Evolutionary conservation across 169 alveolate species (phyloP).

Genomic region (Eimeria maxima): DNA sequence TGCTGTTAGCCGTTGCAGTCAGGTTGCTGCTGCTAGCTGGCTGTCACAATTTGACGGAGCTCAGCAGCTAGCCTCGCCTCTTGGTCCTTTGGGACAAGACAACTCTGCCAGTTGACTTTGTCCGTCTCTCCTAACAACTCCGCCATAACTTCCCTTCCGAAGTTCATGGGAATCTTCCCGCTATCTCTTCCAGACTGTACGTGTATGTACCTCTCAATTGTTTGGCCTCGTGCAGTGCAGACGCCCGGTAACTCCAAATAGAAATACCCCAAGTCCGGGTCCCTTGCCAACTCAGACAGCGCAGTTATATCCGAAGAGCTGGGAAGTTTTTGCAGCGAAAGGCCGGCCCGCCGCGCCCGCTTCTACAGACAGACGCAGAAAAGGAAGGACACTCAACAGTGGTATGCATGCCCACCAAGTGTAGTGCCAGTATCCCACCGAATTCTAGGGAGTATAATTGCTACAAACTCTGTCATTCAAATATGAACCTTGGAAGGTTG

Average conservation of each 20-base stretch:
- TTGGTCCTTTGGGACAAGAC: constrained; percentile 61
- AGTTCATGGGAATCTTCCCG: constrained; percentile 74
- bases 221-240: constrained; percentile 79
- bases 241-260: constrained; percentile 82
- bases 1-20: not conserved
- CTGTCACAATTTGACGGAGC: not conserved
- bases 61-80: constrained; percentile 55
- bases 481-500: not conserved
- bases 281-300: constrained; percentile 62
- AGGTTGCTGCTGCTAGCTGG: constrained; percentile 5
- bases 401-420: not conserved
- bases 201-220: constrained; percentile 66
- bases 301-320: constrained; percentile 4
- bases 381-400: not conserved
- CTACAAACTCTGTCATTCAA: not conserved
- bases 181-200: constrained; percentile 50
- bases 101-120: constrained; percentile 76
- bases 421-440: not conserved
- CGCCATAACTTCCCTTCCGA: constrained; percentile 78
- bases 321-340: constrained; percentile 36
- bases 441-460: not conserved
- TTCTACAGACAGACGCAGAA: constrained; percentile 49
- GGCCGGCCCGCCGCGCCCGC: constrained; percentile 67
- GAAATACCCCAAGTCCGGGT: constrained; percentile 61
- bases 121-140: constrained; percentile 58